A percentile compares a stretch with the other conserved stretches of the same genome.
Conservation (phyloP, 139 green algal genomes). For the Chlorella sorokiniana region DNA sequence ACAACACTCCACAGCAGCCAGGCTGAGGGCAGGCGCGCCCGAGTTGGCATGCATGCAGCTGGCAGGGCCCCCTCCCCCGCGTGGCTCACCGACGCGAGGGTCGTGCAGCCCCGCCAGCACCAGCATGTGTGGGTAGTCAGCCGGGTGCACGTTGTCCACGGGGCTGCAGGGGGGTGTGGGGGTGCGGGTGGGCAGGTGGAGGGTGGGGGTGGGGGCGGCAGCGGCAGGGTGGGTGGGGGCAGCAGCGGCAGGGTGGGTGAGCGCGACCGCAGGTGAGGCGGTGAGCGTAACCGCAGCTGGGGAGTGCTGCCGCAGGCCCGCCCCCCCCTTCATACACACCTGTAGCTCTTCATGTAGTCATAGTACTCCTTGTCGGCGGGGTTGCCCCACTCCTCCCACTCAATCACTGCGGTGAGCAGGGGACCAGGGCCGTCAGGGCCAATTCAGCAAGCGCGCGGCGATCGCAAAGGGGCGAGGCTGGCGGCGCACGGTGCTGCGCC, state of each 20-base stretch:
- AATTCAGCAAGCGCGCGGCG: neutral
- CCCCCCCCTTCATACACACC: neutral
- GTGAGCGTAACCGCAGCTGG: too few relatives aligned
- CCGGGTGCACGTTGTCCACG: constrained; percentile 82
- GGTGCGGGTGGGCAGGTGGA: neutral
- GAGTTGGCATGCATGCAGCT: too few relatives aligned
- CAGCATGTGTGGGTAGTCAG: constrained; percentile 86
- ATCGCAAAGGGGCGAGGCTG: too few relatives aligned
- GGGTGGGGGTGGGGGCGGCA: neutral
- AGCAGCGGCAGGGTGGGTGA: neutral
- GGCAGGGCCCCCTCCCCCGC: too few relatives aligned
- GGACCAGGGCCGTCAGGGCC: neutral
- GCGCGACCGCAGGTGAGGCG: too few relatives aligned
- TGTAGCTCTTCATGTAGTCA: constrained; percentile 39
- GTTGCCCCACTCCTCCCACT: constrained; percentile 80
- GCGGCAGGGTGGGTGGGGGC: neutral
- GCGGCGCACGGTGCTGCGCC: too few relatives aligned
- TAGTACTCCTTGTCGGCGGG: constrained; percentile 64
- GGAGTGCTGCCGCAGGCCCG: too few relatives aligned
- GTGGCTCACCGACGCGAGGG: constrained; percentile 63
- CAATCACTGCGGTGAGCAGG: constrained; percentile 35
- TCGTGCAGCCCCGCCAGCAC: constrained; percentile 87
- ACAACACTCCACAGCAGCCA: too few relatives aligned
- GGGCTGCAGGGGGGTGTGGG: constrained; percentile 44
- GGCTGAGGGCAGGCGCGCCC: too few relatives aligned